Conservation (phyloP, 768 basidiomycete species). For the Serendipita sp. region DNA sequence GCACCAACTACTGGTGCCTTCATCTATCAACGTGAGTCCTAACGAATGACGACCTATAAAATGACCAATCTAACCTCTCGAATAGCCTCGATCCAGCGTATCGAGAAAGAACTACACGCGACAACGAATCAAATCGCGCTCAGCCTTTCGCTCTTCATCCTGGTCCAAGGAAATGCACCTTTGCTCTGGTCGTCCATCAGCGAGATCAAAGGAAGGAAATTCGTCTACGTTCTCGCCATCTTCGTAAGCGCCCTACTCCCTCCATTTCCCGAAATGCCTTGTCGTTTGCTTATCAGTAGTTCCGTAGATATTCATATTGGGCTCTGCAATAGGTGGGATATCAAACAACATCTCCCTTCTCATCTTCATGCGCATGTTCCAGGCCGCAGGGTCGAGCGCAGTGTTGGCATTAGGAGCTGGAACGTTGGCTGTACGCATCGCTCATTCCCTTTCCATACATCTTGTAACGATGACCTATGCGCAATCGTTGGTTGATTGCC, state of each 20-base stretch:
- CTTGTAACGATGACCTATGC: not conserved
- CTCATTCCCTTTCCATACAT: not conserved
- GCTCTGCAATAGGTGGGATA: slow-evolving; percentile 11
- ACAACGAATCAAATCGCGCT: slow-evolving; percentile 46
- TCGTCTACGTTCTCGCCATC: slow-evolving; percentile 17
- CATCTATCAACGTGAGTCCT: slow-evolving; percentile 4
- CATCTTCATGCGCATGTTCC: slow-evolving; percentile 16
- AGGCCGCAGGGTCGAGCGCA: slow-evolving; percentile 37
- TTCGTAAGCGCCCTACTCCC: slow-evolving; percentile 9
- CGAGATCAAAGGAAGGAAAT: slow-evolving; percentile 61
- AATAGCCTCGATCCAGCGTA: slow-evolving; percentile 45
- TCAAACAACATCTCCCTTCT: slow-evolving; percentile 14
- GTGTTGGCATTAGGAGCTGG: slow-evolving; percentile 60
- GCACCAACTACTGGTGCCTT: slow-evolving; percentile 3
- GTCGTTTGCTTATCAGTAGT: slow-evolving; percentile 1
- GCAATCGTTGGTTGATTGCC: too few species aligned
- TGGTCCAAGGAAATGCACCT: slow-evolving; percentile 53
- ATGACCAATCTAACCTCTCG: not conserved
- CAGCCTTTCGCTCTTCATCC: slow-evolving; percentile 55
- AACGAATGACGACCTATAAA: not conserved
- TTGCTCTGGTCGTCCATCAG: slow-evolving; percentile 52
- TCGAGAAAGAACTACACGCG: slow-evolving; percentile 44
- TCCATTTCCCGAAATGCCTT: not conserved
- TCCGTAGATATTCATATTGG: slow-evolving; percentile 13
- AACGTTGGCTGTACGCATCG: slow-evolving; percentile 35